Evolutionary conservation across 768 basidiomycete species (phyloP).

Genomic region (Lactarius deliciosus): DNA sequence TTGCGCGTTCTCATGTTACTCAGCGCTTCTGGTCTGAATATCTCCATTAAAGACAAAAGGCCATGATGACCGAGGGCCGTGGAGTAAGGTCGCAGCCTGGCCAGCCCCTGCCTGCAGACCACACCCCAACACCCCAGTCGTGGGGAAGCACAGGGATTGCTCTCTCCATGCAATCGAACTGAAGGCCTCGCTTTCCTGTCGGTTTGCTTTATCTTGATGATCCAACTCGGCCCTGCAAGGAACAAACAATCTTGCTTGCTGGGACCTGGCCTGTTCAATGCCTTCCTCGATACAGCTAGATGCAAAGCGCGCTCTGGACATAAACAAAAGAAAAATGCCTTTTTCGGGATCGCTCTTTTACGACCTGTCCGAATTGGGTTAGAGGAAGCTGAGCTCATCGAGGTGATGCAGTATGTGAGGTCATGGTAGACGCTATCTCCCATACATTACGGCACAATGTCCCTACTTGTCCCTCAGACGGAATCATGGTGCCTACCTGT

Average conservation of each 20-base stretch:
- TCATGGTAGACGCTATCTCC: constrained; percentile 5
- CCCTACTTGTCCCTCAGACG: constrained; percentile 1
- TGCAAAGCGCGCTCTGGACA: not conserved
- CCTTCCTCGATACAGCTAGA: constrained; percentile 19
- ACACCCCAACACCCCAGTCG: not conserved
- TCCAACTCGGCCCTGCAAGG: not conserved
- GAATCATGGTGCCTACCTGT: constrained; percentile 9
- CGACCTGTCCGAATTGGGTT: not conserved
- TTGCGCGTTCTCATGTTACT: constrained; percentile 9
- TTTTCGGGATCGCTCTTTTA: constrained; percentile 5
- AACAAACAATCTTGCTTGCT: not conserved
- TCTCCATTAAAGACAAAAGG: constrained; percentile 19
- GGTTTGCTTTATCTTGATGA: not conserved
- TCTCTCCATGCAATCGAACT: not conserved
- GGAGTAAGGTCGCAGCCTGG: not conserved
- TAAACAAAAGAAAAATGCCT: not conserved
- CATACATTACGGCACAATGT: constrained; percentile 19
- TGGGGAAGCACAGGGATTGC: not conserved
- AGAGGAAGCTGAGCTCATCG: constrained; percentile 10
- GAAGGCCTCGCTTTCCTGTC: not conserved
- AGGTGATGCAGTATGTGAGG: constrained; percentile 21
- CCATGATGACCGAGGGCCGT: constrained; percentile 9
- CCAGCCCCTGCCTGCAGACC: not conserved
- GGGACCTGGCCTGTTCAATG: not conserved
- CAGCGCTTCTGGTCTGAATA: constrained; percentile 14